These are phyloP conservation scores for Ustilago esculenta DNA, from an alignment of 1,284 basidiomycete genomes.

Conservation along the genomic window DNA sequence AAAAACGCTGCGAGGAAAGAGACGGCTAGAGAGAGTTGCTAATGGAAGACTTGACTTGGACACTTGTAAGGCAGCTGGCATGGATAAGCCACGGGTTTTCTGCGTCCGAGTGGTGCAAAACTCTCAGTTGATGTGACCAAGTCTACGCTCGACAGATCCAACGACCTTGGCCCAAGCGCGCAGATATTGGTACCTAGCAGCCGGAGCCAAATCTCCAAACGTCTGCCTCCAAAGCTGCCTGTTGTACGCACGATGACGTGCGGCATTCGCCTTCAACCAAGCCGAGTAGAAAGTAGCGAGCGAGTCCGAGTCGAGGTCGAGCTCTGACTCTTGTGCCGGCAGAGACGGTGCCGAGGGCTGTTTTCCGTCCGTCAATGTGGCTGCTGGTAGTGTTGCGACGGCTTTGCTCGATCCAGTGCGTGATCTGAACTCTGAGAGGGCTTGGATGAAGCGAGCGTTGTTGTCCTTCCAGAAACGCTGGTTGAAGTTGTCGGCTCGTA, in stretches of 20 bases:
- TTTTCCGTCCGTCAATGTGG: not conserved
- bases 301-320: constrained; percentile 38
- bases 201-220: constrained; percentile 46
- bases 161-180: constrained; percentile 42
- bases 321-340: constrained; percentile 13
- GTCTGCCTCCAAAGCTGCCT: constrained; percentile 55
- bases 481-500: constrained; percentile 59
- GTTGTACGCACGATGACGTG: constrained; percentile 60
- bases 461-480: constrained; percentile 66
- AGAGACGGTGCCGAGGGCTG: not conserved
- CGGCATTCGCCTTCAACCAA: constrained; percentile 59
- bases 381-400: constrained; percentile 19
- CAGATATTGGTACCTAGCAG: constrained; percentile 33
- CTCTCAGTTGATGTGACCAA: constrained; percentile 15
- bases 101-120: not conserved
- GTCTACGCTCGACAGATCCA: constrained; percentile 13
- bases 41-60: no score
- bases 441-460: constrained; percentile 60
- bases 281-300: constrained; percentile 60
- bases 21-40: no score
- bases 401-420: constrained; percentile 32
- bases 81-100: no score
- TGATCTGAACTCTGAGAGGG: constrained; percentile 42
- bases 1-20: no score
- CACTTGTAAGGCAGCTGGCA: no score